These are phyloP conservation scores for Speleostelium caveatum DNA, from an alignment of 78 protist genomes.

Conservation along the genomic window DNA sequence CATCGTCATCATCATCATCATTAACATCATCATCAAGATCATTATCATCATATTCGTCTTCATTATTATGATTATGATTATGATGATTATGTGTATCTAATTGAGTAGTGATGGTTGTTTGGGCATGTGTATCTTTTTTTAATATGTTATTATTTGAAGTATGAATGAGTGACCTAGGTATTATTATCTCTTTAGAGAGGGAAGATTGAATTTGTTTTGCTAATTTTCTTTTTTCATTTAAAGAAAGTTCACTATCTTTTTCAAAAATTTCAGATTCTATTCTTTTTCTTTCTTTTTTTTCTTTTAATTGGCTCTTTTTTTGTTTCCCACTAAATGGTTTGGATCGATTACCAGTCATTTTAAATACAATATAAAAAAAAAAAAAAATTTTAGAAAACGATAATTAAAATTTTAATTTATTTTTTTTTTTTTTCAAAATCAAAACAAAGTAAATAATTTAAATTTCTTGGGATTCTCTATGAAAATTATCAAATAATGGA, in stretches of 20 bases:
- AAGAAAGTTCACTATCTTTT: conserved; percentile 22
- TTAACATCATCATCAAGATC: not conserved
- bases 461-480: too few relatives aligned
- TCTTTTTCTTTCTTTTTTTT: conserved; percentile 75
- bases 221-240: conserved; percentile 50
- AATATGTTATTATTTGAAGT: too few relatives aligned
- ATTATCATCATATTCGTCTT: not conserved
- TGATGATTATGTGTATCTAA: not conserved
- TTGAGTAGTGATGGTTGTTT: not conserved
- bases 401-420: not conserved
- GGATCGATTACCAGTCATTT: not conserved
- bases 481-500: too few relatives aligned
- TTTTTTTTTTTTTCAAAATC: not conserved
- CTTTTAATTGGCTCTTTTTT: conserved; percentile 77
- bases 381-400: not conserved
- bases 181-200: not conserved
- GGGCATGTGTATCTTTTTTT: not conserved
- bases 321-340: conserved; percentile 84
- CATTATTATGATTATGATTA: conserved; percentile 1
- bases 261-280: conserved; percentile 17
- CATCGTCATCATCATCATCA: not conserved
- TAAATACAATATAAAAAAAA: not conserved
- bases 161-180: too few relatives aligned
- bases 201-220: conserved; percentile 14
- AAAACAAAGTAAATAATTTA: too few relatives aligned